Percentiles rank a stretch among this genome's conserved stretches.
Evolutionary conservation across 1,139 yeast species (phyloP).

Genomic region (Yamadazyma membranifaciens): DNA sequence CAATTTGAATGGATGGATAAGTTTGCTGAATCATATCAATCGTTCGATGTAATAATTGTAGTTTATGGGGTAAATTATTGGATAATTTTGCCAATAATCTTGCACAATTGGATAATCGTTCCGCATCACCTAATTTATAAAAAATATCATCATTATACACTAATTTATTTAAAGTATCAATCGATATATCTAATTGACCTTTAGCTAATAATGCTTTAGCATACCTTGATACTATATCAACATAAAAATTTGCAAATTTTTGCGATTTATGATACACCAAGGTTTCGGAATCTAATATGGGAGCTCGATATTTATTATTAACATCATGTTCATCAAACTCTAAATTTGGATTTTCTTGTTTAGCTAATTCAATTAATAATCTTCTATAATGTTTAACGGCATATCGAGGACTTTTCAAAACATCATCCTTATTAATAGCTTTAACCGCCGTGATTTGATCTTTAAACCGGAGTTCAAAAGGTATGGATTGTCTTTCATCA

Average conservation of each 20-base stretch:
- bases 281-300: conserved; percentile 30
- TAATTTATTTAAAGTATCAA: conserved; percentile 28
- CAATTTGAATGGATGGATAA: conserved; percentile 27
- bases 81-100: conserved; percentile 34
- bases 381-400: conserved; percentile 47
- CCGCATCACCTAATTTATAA: conserved; percentile 44
- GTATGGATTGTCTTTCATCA: conserved; percentile 38
- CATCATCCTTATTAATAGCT: conserved; percentile 48
- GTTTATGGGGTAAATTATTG: conserved; percentile 26
- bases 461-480: conserved; percentile 34
- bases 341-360: conserved; percentile 24
- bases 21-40: conserved; percentile 37
- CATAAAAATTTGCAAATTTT: conserved; percentile 42
- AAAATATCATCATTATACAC: conserved; percentile 40
- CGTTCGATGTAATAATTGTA: conserved; percentile 38
- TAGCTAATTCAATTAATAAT: conserved; percentile 37
- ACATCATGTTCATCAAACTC: conserved; percentile 26
- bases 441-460: conserved; percentile 41
- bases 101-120: conserved; percentile 42
- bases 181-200: conserved; percentile 34
- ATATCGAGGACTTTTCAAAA: conserved; percentile 39
- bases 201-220: conserved; percentile 44
- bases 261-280: conserved; percentile 32
- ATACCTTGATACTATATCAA: conserved; percentile 44
- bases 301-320: conserved; percentile 29